Base-by-base conservation (phyloP, 345 rosid genomes). In the Gossypium rotundifolium region DNA sequence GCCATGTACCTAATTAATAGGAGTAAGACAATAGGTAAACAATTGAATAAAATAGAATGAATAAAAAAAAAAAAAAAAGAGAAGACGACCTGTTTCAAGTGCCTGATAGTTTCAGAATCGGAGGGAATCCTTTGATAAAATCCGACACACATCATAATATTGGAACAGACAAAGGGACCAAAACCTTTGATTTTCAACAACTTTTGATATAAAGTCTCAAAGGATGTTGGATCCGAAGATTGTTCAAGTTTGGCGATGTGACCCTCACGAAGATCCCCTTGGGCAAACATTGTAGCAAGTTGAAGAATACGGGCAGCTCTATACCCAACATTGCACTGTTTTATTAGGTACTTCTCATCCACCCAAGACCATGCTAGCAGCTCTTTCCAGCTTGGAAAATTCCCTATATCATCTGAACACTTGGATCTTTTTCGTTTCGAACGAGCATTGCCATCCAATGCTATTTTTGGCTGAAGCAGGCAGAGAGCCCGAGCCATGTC, bases 41-140 rank as follows among this genome's bases (percentile, higher is more conserved):
- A 54, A 7, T 54, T 54, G 59, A 7, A 54, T 54, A 54, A 8
- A 3, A 13, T 12, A 33, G 38, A 33, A 33, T 6, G 16, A 29
- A 13, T 2, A 29, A 20, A 6, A n/a, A 0, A 62, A 29, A 7
- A 1, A 22, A 22, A 22, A 22, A 22, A 22, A 18, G 13, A 20
- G 9, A 20, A 18, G 40, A 33, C 40, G 1, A 65, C 71, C 71
- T 46, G 72, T 73, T 65, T 52, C 25, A 88, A 71, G 70, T 75
- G 87, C 12, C 84, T 65, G 33, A 77, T 44, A 11, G 94, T 90
- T 74, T 88, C 87, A 2, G 79, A 74, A 72, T 86, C 94, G 0
- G 68, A 57, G 11, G 94, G 88, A 79, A 86, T n/a, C n/a, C n/a
- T n/a, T n/a, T n/a, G n/a, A n/a, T n/a, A n/a, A n/a, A n/a, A n/a